phyloP scores from a whole-genome alignment of 495 filamentous ascomycete species.

The Pseudoneurospora amorphoporcata region DNA sequence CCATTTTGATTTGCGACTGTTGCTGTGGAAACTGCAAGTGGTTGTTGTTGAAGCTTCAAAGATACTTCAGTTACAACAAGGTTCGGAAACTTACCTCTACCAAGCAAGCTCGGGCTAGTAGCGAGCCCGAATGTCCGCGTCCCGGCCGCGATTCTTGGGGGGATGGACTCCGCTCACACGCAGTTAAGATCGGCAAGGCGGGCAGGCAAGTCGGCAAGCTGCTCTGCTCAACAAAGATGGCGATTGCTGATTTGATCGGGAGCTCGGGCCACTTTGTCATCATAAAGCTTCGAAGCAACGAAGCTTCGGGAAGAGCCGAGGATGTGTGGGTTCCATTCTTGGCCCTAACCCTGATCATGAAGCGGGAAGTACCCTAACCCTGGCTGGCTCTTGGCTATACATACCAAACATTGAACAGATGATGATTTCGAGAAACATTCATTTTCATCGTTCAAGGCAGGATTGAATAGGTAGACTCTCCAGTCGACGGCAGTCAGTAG shows the following conservation, averaged over 20 bases:
- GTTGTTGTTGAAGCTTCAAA: background rate
- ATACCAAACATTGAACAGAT: too few relatives aligned
- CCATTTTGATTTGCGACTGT: background rate
- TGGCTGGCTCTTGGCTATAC: too few relatives aligned
- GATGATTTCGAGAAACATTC: too few relatives aligned
- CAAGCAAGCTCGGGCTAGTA: background rate
- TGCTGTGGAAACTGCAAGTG: too few relatives aligned
- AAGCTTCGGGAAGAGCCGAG: background rate
- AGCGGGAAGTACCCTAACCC: too few relatives aligned
- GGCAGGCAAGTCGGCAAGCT: background rate
- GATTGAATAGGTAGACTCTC: too few relatives aligned
- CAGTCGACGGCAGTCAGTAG: too few relatives aligned
- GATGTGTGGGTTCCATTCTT: background rate
- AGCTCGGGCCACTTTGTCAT: background rate
- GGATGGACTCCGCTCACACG: background rate
- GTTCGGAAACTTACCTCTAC: background rate
- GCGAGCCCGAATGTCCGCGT: background rate
- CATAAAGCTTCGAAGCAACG: background rate
- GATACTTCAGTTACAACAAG: background rate
- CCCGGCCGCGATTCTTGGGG: background rate
- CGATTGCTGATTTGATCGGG: background rate
- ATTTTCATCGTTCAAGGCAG: too few relatives aligned
- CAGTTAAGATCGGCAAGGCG: background rate
- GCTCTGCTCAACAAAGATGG: background rate
- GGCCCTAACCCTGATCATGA: background rate